These are phyloP conservation scores for Dryadomyces quercivorus DNA, from an alignment of 2,329 filamentous ascomycete genomes.

Conservation along the genomic window DNA sequence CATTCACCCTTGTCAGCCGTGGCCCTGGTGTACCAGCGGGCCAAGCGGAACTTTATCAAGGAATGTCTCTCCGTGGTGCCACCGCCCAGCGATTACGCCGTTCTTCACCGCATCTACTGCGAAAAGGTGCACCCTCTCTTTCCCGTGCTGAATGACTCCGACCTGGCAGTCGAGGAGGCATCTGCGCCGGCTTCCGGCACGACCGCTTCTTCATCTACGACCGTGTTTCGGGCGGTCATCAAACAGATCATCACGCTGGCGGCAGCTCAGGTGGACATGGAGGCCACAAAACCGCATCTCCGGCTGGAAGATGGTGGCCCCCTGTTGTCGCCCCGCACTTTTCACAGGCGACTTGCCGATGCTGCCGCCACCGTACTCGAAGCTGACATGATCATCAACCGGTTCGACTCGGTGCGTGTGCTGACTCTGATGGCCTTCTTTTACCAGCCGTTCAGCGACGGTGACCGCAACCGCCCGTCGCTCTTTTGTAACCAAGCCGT, in stretches of 20 bases:
- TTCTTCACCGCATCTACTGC: slow-evolving; percentile 32
- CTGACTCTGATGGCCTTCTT: slow-evolving; percentile 45
- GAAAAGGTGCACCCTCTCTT: slow-evolving; percentile 43
- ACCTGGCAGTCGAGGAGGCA: slow-evolving; percentile 14
- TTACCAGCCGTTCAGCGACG: slow-evolving; percentile 39
- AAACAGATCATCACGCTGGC: slow-evolving; percentile 43
- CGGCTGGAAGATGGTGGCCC: slow-evolving; percentile 27
- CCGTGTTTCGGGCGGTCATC: slow-evolving; percentile 28
- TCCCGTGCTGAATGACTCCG: slow-evolving; percentile 32
- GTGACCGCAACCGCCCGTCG: slow-evolving; percentile 42
- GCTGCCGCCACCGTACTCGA: slow-evolving; percentile 38
- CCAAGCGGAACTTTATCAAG: slow-evolving; percentile 9
- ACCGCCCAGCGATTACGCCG: slow-evolving; percentile 30
- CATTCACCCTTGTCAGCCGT: slow-evolving; percentile 5
- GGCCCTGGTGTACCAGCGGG: slow-evolving; percentile 9
- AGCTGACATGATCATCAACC: slow-evolving; percentile 39
- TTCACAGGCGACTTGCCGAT: slow-evolving; percentile 33
- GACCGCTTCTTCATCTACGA: slow-evolving; percentile 10
- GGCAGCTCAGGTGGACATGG: slow-evolving; percentile 32
- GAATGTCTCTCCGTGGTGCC: slow-evolving; percentile 36
- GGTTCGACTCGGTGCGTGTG: slow-evolving; percentile 42
- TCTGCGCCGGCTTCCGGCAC: neutral
- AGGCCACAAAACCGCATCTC: slow-evolving; percentile 28
- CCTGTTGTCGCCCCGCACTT: slow-evolving; percentile 31
- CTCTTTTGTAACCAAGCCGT: slow-evolving; percentile 40